Conservation (phyloP, 352 stramenopile genomes). For the Phytophthora multivora region DNA sequence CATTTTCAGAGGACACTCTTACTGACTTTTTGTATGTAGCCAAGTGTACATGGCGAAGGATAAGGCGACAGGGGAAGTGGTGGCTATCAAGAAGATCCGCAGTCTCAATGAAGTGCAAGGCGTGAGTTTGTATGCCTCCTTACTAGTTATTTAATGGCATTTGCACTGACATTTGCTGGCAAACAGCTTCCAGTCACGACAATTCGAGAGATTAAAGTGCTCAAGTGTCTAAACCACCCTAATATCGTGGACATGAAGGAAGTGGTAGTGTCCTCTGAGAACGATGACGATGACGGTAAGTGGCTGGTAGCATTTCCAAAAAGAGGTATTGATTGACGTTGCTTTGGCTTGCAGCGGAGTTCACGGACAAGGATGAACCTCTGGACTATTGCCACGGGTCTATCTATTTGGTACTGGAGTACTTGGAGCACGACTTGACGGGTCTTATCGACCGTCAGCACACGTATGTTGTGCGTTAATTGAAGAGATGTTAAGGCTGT, state of each 20-base stretch:
- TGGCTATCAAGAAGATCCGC: conserved; percentile 92
- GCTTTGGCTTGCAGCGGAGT: conserved; percentile 48
- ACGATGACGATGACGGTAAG: conserved; percentile 82
- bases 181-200: conserved; percentile 93
- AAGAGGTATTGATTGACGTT: background rate
- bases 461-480: conserved; percentile 43
- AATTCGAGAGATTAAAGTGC: conserved; percentile 98
- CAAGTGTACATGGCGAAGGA: conserved; percentile 92
- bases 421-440: conserved; percentile 90
- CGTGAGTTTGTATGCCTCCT: conserved; percentile 38
- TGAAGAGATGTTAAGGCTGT: background rate
- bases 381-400: conserved; percentile 87
- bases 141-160: background rate
- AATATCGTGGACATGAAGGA: conserved; percentile 97
- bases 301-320: background rate
- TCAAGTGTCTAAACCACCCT: conserved; percentile 95
- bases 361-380: conserved; percentile 83
- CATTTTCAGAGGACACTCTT: background rate
- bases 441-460: conserved; percentile 88
- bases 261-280: conserved; percentile 92
- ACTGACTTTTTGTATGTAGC: conserved; percentile 32
- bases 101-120: conserved; percentile 91
- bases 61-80: conserved; percentile 81
- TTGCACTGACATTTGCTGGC: conserved; percentile 4
- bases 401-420: conserved; percentile 90